phyloP scores from a whole-genome alignment of 2,329 filamentous ascomycete species.

The Neofusicoccum cordaticola region DNA sequence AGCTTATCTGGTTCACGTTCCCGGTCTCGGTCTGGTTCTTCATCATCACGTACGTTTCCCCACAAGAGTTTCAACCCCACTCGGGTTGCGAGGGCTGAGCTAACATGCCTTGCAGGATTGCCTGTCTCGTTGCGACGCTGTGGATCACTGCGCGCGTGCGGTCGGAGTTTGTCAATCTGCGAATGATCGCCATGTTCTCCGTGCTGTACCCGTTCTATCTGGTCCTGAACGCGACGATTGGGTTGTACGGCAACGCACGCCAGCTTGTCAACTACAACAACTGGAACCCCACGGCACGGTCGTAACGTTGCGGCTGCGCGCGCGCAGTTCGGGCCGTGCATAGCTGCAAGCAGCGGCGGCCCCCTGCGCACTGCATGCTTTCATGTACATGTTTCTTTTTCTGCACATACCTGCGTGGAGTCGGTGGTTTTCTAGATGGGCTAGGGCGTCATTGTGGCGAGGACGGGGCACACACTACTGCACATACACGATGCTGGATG shows the following conservation, averaged over 20 bases:
- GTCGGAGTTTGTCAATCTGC: slow-evolving; percentile 44
- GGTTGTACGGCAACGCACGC: slow-evolving; percentile 47
- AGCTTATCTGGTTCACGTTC: slow-evolving; percentile 49
- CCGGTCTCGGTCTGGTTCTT: slow-evolving; percentile 49
- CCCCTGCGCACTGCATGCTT: slow-evolving; percentile 13
- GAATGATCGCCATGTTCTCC: slow-evolving; percentile 44
- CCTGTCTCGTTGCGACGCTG: slow-evolving; percentile 45
- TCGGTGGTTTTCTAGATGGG: not conserved
- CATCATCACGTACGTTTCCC: slow-evolving; percentile 39
- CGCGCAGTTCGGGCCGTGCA: not conserved
- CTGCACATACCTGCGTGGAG: not conserved
- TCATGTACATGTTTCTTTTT: slow-evolving; percentile 14
- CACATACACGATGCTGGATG: not conserved
- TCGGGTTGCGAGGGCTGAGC: slow-evolving; percentile 2
- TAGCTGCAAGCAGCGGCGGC: not conserved
- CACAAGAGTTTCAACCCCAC: not conserved
- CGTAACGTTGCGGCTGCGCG: slow-evolving; percentile 20
- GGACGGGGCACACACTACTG: not conserved
- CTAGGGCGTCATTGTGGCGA: not conserved
- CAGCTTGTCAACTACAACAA: slow-evolving; percentile 46
- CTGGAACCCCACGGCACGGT: slow-evolving; percentile 49
- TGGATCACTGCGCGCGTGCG: slow-evolving; percentile 47
- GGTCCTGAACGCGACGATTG: slow-evolving; percentile 44
- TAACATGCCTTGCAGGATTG: slow-evolving; percentile 28
- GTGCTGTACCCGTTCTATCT: slow-evolving; percentile 45